A percentile compares a stretch with the other conserved stretches of the same genome.
These are phyloP conservation scores for Diutina sp. DNA, from an alignment of 1,139 yeast species.

Conservation along the genomic window DNA sequence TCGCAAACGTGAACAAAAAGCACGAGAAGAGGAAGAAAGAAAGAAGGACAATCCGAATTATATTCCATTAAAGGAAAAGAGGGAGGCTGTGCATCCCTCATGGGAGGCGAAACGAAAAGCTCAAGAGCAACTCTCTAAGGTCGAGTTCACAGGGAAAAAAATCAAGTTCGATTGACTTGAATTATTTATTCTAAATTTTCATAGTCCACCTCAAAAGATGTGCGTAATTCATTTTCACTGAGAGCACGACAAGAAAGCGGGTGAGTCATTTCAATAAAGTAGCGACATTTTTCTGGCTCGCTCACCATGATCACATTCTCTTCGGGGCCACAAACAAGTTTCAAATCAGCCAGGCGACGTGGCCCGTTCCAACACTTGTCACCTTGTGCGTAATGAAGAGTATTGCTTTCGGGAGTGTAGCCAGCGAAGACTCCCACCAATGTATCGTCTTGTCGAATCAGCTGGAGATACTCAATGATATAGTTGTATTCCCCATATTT, in stretches of 20 bases:
- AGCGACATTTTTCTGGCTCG: constrained; percentile 86
- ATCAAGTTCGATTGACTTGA: constrained; percentile 41
- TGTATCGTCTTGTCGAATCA: constrained; percentile 47
- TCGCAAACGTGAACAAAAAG: constrained; percentile 47
- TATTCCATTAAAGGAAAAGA: neutral
- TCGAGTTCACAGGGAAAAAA: constrained; percentile 76
- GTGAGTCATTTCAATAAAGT: constrained; percentile 27
- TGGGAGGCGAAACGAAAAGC: constrained; percentile 82
- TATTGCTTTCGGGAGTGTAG: constrained; percentile 16
- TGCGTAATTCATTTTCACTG: neutral
- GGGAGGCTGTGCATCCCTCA: constrained; percentile 62
- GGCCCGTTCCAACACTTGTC: constrained; percentile 96
- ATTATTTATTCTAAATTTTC: neutral
- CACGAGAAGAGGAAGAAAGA: constrained; percentile 6
- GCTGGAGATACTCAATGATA: constrained; percentile 44
- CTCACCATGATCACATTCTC: constrained; percentile 48
- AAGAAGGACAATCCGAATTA: neutral
- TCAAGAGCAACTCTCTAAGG: constrained; percentile 51
- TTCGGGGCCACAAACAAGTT: constrained; percentile 53
- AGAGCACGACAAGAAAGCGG: neutral
- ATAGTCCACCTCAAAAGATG: neutral
- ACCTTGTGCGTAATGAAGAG: constrained; percentile 43
- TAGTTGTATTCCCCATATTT: constrained; percentile 61
- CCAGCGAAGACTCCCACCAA: constrained; percentile 42
- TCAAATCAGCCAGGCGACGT: constrained; percentile 52